These are phyloP conservation scores for Ophiostoma ulmi DNA, from an alignment of 2,329 filamentous ascomycete species.

Conservation along the genomic window DNA sequence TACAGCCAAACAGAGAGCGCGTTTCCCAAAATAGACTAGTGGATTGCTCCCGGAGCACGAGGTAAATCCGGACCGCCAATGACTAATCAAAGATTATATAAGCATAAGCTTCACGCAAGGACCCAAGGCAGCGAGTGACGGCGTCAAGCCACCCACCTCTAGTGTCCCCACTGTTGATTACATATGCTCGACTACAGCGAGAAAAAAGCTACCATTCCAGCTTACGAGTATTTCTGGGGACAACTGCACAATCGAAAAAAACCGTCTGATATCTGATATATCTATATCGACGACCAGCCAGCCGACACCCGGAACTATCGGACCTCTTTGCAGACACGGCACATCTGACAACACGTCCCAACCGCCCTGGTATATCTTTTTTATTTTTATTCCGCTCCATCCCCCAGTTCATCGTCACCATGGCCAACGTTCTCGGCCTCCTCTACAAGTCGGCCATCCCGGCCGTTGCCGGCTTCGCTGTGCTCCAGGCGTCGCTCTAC, in stretches of 20 bases:
- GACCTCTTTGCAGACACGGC: background rate
- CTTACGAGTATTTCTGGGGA: conserved; percentile 4
- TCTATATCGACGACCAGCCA: background rate
- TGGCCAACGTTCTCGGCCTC: conserved; percentile 55
- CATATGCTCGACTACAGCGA: conserved; percentile 4
- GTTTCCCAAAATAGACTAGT: conserved; percentile 4
- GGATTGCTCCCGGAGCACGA: background rate
- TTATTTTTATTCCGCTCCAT: background rate
- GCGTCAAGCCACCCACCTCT: background rate
- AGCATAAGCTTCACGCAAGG: background rate
- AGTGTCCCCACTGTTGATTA: conserved; percentile 10
- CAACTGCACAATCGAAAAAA: background rate
- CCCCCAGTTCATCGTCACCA: conserved; percentile 29
- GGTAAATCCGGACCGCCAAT: conserved; percentile 22
- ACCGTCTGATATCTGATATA: conserved; percentile 3
- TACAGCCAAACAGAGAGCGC: background rate
- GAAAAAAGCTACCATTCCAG: conserved; percentile 11
- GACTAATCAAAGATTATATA: conserved; percentile 6
- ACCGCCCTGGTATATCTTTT: too few relatives aligned
- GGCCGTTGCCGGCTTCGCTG: conserved; percentile 59
- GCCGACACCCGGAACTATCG: background rate
- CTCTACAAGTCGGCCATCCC: conserved; percentile 70
- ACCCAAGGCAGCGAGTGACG: conserved; percentile 1
- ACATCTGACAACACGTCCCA: too few relatives aligned
- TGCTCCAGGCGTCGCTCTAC: conserved; percentile 80